These are phyloP conservation scores for Sextonia rubra DNA, from an alignment of 164 flowering plant genomes.

Conservation along the genomic window DNA sequence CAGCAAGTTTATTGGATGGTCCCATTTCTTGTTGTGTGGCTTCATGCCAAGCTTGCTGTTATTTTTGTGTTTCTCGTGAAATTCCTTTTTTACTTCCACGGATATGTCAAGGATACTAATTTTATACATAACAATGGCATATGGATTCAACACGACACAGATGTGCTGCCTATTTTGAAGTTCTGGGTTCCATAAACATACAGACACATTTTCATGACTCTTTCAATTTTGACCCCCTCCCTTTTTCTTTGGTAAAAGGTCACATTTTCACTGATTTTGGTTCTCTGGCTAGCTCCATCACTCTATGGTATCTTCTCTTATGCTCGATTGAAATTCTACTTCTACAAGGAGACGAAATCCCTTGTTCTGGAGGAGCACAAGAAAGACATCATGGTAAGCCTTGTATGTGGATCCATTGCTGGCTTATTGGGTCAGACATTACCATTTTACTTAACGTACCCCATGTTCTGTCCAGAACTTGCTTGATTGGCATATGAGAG, in stretches of 20 bases:
- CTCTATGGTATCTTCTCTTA: constrained; percentile 95
- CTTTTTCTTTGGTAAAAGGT: too few species aligned
- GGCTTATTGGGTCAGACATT: constrained; percentile 93
- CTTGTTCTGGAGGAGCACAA: constrained; percentile 73
- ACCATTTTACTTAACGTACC: too few species aligned
- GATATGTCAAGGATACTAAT: too few species aligned
- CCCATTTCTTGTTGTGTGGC: background rate
- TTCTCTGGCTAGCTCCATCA: constrained; percentile 71
- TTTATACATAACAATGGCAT: too few species aligned
- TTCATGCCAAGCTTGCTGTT: background rate
- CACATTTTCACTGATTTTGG: constrained; percentile 5
- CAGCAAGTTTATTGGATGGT: background rate
- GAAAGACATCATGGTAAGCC: constrained; percentile 63
- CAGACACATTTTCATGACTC: too few species aligned
- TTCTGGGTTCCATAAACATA: too few species aligned
- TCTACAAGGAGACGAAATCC: constrained; percentile 91
- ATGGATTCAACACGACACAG: too few species aligned
- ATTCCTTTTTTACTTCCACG: background rate
- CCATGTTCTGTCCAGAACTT: too few species aligned
- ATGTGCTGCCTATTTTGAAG: too few species aligned
- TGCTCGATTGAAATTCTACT: constrained; percentile 91
- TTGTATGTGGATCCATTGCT: constrained; percentile 89
- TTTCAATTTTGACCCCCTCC: too few species aligned
- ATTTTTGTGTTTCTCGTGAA: background rate
- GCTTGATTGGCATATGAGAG: too few species aligned